Evolutionary conservation across 257 asterid species (phyloP).

Genomic region (Nicotiana noctiflora): DNA sequence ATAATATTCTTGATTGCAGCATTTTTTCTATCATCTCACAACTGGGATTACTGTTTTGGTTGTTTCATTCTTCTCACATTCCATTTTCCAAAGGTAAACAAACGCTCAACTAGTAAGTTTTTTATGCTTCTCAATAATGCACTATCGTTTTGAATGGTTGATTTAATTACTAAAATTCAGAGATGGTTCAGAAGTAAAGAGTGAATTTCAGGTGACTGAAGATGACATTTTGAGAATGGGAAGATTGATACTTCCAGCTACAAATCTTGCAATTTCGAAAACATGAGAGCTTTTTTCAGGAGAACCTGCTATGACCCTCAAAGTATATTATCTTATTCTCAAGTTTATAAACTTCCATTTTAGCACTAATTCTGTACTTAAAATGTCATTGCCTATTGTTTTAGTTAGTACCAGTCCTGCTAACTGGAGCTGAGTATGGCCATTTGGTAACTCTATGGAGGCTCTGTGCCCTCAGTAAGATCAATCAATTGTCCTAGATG

Average conservation of each 20-base stretch:
- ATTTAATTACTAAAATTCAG: conserved; percentile 17
- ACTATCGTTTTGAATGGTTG: not conserved
- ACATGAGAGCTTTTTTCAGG: conserved; percentile 70
- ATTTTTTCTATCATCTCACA: conserved; percentile 70
- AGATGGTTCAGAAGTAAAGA: conserved; percentile 28
- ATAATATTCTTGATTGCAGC: conserved; percentile 35
- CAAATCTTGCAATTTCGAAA: conserved; percentile 59
- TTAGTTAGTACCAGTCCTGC: conserved; percentile 69
- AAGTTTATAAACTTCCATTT: not conserved
- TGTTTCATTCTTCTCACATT: conserved; percentile 63
- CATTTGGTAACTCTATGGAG: conserved; percentile 76
- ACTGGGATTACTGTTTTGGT: conserved; percentile 68
- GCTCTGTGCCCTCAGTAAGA: conserved; percentile 68
- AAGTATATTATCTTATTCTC: conserved; percentile 29
- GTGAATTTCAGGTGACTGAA: conserved; percentile 56
- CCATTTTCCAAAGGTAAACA: conserved; percentile 66
- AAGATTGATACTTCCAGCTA: conserved; percentile 63
- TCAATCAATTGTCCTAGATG: not conserved
- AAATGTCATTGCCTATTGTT: not conserved
- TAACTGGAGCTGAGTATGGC: conserved; percentile 86
- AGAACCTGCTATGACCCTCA: conserved; percentile 86
- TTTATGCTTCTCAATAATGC: not conserved
- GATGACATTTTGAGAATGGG: conserved; percentile 64
- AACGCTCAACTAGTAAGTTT: not conserved
- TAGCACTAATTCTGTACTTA: not conserved